phyloP scores from a whole-genome alignment of 306 rosid genomes.

The Myrica gale region DNA sequence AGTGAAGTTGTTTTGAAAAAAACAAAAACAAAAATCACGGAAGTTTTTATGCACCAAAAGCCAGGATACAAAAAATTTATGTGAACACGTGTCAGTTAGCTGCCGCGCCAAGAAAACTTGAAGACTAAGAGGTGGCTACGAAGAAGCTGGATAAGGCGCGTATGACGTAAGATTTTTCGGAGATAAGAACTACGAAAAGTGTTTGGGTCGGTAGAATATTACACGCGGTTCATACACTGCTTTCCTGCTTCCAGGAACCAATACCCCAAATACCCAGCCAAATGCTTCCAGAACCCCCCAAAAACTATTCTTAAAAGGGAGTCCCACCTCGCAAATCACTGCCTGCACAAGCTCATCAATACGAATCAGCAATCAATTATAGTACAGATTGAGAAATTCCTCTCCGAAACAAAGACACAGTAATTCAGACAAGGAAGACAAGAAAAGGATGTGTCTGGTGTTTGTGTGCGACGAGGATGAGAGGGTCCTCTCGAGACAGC shows the following conservation, averaged over 20 bases:
- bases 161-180: background rate
- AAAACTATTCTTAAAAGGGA: background rate
- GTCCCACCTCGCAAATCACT: background rate
- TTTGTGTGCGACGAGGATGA: conserved; percentile 77
- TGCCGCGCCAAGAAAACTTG: no score
- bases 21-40: no score
- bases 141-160: background rate
- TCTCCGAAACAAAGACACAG: background rate
- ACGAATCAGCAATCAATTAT: background rate
- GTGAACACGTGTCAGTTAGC: no score
- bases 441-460: conserved; percentile 67
- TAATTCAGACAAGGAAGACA: background rate
- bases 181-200: conserved; percentile 1
- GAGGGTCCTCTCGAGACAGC: conserved; percentile 59
- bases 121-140: no score
- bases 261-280: conserved; percentile 5
- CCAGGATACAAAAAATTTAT: no score
- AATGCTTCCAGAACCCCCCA: conserved; percentile 2
- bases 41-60: no score
- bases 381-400: background rate
- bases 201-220: background rate
- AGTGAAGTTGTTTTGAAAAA: no score
- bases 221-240: conserved; percentile 16
- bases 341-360: background rate
- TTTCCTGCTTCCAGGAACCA: background rate